Evolutionary conservation across 2,329 filamentous ascomycete species (phyloP).

Genomic region (Talaromyces funiculosus): DNA sequence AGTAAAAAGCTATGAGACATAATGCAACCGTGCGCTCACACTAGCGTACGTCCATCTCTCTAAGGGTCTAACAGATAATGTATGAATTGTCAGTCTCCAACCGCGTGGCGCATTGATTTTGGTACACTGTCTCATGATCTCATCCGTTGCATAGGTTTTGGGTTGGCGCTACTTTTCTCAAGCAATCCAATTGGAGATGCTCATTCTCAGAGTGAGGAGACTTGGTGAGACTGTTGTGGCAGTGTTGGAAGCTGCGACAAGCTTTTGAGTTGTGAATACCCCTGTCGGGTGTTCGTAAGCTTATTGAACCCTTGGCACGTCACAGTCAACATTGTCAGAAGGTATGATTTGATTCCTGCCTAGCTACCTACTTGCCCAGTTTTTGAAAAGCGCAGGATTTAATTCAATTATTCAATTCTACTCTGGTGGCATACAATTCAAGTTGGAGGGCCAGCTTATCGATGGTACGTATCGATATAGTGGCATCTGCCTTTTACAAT

Average conservation of each 20-base stretch:
- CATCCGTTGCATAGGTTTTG: background rate
- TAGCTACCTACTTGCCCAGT: background rate
- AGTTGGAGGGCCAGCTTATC: too few species aligned
- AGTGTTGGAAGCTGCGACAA: background rate
- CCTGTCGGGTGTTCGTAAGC: background rate
- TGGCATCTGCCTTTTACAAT: too few species aligned
- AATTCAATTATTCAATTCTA: background rate
- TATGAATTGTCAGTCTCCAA: background rate
- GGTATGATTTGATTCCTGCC: background rate
- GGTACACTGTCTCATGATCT: background rate
- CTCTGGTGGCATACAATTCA: background rate
- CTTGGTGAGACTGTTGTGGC: background rate
- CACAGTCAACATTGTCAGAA: background rate
- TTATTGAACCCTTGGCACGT: background rate
- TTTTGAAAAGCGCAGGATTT: background rate
- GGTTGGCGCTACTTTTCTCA: background rate
- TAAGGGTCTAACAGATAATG: background rate
- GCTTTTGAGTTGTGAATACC: background rate
- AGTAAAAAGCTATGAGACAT: background rate
- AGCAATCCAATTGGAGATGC: background rate
- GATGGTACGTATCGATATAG: background rate
- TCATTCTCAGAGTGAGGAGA: background rate
- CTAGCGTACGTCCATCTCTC: background rate
- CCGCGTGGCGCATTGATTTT: background rate
- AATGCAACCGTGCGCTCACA: background rate